These are phyloP conservation scores for Corynascus novoguineensis DNA, from an alignment of 495 filamentous ascomycete species.

Conservation along the genomic window DNA sequence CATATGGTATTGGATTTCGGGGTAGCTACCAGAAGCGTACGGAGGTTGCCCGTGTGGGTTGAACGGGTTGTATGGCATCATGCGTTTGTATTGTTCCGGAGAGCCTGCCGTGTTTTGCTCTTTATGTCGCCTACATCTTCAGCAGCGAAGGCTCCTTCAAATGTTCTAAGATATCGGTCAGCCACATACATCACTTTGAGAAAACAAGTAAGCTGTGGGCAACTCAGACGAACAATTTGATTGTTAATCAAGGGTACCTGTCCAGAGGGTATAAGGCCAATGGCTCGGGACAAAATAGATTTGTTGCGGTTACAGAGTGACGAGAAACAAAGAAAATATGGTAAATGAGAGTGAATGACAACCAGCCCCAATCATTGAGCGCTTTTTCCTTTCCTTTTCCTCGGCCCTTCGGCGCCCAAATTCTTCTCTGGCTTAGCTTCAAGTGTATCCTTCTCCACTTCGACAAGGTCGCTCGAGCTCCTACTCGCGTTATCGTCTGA, in stretches of 20 bases:
- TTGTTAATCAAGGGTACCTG: not conserved
- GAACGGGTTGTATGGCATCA: not conserved
- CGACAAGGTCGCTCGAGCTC: slow-evolving; percentile 34
- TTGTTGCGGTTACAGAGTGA: not conserved
- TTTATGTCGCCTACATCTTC: not conserved
- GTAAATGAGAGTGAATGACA: not conserved
- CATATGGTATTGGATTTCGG: not conserved
- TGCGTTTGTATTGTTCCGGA: not conserved
- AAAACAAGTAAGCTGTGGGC: not conserved
- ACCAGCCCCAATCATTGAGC: not conserved
- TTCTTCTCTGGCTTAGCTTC: slow-evolving; percentile 1
- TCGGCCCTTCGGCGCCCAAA: not conserved
- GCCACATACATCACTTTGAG: not conserved
- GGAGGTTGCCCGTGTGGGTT: not conserved
- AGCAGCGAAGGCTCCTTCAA: no score
- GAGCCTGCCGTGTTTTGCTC: not conserved
- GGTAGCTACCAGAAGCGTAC: no score
- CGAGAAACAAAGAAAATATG: not conserved
- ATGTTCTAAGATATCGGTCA: no score
- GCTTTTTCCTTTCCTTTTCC: slow-evolving; percentile 10
- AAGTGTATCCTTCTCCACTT: slow-evolving; percentile 36
- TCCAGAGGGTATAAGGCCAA: not conserved
- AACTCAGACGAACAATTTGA: not conserved
- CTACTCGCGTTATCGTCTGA: slow-evolving; percentile 30
- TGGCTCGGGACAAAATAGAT: not conserved